These are phyloP conservation scores for Naganishia friedmannii DNA, from an alignment of 768 basidiomycete genomes.

Conservation along the genomic window DNA sequence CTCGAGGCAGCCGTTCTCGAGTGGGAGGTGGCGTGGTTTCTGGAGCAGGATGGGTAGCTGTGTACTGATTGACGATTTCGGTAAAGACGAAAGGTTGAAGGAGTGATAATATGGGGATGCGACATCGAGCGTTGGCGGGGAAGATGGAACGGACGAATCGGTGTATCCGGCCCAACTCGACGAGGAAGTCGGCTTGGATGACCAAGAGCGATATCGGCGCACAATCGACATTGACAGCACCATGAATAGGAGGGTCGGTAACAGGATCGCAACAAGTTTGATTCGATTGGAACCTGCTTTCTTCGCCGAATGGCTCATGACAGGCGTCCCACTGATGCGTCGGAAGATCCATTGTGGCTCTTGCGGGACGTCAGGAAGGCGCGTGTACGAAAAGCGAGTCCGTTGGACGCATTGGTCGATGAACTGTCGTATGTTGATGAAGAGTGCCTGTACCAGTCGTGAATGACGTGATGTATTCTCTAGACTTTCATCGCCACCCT, in stretches of 20 bases:
- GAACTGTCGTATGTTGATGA: background rate
- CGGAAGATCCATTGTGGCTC: background rate
- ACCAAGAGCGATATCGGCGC: background rate
- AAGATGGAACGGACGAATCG: background rate
- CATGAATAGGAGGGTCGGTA: background rate
- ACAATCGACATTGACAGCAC: background rate
- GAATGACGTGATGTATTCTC: background rate
- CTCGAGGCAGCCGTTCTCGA: conserved; percentile 4
- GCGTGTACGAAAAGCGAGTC: background rate
- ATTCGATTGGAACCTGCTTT: background rate
- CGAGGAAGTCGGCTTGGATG: background rate
- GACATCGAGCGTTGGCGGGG: background rate
- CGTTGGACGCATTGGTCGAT: background rate
- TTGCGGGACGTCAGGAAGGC: background rate
- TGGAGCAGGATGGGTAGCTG: background rate
- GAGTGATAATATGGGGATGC: background rate
- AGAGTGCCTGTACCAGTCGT: background rate
- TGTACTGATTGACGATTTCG: background rate
- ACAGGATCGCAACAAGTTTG: background rate
- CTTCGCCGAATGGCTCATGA: background rate
- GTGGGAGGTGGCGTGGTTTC: background rate
- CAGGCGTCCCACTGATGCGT: background rate
- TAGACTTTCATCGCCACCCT: background rate
- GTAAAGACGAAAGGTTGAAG: background rate
- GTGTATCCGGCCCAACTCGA: background rate